Evolutionary conservation across 2,329 filamentous ascomycete species (phyloP).

Genomic region (Sclerotinia minor): DNA sequence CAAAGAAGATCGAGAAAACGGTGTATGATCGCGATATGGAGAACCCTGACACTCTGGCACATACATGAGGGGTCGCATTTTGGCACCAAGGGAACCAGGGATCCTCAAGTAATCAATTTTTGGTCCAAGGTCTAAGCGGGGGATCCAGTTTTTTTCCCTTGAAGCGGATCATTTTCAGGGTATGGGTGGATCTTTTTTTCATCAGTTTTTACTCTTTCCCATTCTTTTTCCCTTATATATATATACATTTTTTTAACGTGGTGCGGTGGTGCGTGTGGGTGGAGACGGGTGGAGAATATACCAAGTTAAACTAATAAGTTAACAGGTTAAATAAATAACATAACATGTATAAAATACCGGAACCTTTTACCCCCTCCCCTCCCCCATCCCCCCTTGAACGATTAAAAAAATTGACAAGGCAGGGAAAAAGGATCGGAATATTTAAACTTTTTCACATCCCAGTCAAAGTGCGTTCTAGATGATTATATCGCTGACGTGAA

Average conservation of each 20-base stretch:
- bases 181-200: too few species aligned
- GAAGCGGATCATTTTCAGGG: neutral
- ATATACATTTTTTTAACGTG: neutral
- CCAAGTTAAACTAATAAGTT: too few species aligned
- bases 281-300: neutral
- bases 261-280: neutral
- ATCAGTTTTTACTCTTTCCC: too few species aligned
- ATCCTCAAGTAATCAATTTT: too few species aligned
- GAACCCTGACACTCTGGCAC: neutral
- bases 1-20: slow-evolving; percentile 12
- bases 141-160: neutral
- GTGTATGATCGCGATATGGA: slow-evolving; percentile 10
- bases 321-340: too few species aligned
- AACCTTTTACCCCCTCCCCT: too few species aligned
- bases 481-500: neutral
- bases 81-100: neutral
- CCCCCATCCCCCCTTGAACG: too few species aligned
- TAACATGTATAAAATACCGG: neutral
- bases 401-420: neutral
- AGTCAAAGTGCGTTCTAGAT: neutral
- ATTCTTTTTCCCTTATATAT: neutral
- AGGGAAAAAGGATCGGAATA: rapidly evolving
- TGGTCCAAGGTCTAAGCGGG: neutral
- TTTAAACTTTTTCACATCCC: neutral
- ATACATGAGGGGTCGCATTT: slow-evolving; percentile 4